phyloP scores from a whole-genome alignment of 805 yeast species.

The Nakazawaea ishiwadae region DNA sequence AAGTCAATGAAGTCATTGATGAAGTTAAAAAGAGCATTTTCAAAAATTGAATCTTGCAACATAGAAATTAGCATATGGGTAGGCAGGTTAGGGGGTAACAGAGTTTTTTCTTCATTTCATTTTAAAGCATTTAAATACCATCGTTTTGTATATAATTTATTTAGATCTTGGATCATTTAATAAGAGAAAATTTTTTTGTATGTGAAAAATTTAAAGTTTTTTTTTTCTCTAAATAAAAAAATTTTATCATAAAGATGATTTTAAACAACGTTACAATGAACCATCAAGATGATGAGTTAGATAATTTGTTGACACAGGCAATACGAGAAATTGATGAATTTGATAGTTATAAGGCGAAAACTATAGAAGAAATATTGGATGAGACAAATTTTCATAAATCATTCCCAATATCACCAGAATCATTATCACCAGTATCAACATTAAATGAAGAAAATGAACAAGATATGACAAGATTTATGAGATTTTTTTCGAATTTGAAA shows the following conservation, averaged over 20 bases:
- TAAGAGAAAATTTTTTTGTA: no score
- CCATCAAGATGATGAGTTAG: conserved; percentile 2
- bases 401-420: conserved; percentile 9
- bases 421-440: conserved; percentile 5
- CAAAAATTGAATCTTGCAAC: not conserved
- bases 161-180: no score
- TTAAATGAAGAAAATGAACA: not conserved
- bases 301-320: conserved; percentile 1
- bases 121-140: no score
- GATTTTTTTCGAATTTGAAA: conserved; percentile 20
- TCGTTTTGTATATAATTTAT: no score
- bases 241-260: no score
- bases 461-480: conserved; percentile 3
- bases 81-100: no score
- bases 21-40: conserved; percentile 7
- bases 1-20: conserved; percentile 6
- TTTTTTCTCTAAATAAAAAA: no score
- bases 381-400: not conserved
- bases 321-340: conserved; percentile 6
- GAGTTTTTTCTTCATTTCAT: no score
- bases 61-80: no score
- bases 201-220: no score
- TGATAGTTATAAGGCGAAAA: not conserved
- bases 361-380: not conserved
- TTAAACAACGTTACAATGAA: not conserved